Conservation (phyloP, 768 basidiomycete genomes). For the Suillus occidentalis region DNA sequence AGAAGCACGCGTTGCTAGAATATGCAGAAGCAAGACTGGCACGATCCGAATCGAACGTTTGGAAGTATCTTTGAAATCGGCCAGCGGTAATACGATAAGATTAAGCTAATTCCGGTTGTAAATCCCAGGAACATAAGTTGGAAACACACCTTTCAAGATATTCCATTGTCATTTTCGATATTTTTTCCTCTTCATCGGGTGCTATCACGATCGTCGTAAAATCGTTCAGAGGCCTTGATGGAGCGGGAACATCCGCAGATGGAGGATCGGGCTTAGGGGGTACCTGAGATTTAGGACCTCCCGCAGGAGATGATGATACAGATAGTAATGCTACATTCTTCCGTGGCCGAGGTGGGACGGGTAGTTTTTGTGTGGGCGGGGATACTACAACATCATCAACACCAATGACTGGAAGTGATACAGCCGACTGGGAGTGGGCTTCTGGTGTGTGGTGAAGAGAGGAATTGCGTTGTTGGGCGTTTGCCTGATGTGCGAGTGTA, state of each 20-base stretch:
- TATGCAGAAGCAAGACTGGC: slow-evolving; percentile 34
- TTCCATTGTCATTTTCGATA: slow-evolving; percentile 29
- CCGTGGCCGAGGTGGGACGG: slow-evolving; percentile 22
- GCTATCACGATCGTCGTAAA: neutral
- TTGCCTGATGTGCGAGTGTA: slow-evolving; percentile 24
- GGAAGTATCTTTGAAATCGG: slow-evolving; percentile 25
- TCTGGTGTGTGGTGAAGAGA: neutral
- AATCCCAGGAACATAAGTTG: neutral
- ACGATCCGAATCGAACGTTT: slow-evolving; percentile 33
- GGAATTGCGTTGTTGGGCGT: slow-evolving; percentile 16
- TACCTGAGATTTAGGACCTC: neutral
- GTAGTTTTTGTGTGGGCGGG: slow-evolving; percentile 15
- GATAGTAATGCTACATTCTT: slow-evolving; percentile 9
- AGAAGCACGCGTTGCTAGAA: slow-evolving; percentile 30
- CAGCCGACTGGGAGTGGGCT: neutral
- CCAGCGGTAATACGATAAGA: slow-evolving; percentile 10
- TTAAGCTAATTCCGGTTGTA: neutral
- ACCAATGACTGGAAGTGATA: neutral
- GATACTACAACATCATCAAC: neutral
- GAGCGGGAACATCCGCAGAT: neutral
- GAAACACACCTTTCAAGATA: slow-evolving; percentile 30
- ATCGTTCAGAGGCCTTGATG: neutral
- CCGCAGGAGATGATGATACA: neutral
- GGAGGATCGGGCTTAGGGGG: neutral
- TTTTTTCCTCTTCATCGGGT: slow-evolving; percentile 20